A percentile compares a stretch with the other conserved stretches of the same genome.
Evolutionary conservation across 495 filamentous ascomycete species (phyloP).

Genomic region (Beverwykella pulmonaria): DNA sequence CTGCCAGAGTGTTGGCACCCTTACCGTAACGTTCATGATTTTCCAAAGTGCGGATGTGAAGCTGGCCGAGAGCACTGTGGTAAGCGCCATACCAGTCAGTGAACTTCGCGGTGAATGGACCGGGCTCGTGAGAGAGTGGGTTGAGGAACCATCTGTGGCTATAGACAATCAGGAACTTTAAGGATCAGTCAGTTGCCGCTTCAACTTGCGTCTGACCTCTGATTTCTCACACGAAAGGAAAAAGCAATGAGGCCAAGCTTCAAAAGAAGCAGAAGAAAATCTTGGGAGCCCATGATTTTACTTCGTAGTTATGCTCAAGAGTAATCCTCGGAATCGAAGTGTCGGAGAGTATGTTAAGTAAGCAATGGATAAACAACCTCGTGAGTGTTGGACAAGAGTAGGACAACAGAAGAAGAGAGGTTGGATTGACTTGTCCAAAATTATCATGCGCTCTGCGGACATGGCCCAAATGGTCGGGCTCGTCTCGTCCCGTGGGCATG

Average conservation of each 20-base stretch:
- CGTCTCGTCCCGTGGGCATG: no score
- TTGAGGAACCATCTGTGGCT: slow-evolving; percentile 18
- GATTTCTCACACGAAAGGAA: slow-evolving; percentile 1
- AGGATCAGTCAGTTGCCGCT: slow-evolving; percentile 1
- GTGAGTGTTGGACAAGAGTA: no score
- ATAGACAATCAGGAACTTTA: slow-evolving; percentile 5
- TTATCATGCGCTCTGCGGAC: no score
- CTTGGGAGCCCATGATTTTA: slow-evolving; percentile 1
- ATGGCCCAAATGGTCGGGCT: no score
- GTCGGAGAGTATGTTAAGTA: neutral
- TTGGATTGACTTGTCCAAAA: no score
- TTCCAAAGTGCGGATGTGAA: slow-evolving; percentile 9
- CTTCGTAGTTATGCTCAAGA: slow-evolving; percentile 2
- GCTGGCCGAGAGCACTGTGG: neutral
- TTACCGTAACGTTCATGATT: slow-evolving; percentile 17
- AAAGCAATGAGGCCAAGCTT: neutral
- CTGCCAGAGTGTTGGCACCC: neutral
- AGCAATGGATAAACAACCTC: neutral
- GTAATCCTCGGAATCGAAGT: neutral
- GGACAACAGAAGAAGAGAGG: no score
- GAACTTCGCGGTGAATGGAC: slow-evolving; percentile 19
- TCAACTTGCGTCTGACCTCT: neutral
- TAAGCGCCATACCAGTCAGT: slow-evolving; percentile 12
- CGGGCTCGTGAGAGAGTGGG: slow-evolving; percentile 22
- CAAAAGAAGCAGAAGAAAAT: neutral